phyloP scores from a whole-genome alignment of 108 stramenopile genomes.

The Ochromonas danica region DNA sequence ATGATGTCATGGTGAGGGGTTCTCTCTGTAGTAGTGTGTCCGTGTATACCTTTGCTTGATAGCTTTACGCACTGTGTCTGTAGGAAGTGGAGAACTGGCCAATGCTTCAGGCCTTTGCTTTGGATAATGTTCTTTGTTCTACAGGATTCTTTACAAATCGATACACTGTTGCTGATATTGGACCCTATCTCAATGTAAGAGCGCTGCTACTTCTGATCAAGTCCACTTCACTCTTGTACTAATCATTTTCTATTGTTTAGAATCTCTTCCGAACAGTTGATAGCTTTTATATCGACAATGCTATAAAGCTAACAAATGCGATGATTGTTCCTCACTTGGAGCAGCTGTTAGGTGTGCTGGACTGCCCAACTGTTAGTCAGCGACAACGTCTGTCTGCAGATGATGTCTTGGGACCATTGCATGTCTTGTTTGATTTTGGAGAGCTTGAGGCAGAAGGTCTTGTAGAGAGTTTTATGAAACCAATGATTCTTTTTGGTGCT shows the following conservation, averaged over 20 bases:
- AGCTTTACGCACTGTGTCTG: too few species aligned
- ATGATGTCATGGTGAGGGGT: conserved; percentile 25
- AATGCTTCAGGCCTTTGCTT: conserved; percentile 26
- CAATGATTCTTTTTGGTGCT: not conserved
- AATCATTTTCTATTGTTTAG: not conserved
- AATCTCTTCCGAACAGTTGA: conserved; percentile 27
- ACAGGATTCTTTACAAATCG: conserved; percentile 32
- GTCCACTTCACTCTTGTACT: not conserved
- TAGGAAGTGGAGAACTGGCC: conserved; percentile 36
- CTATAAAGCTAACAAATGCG: not conserved
- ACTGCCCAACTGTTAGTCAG: not conserved
- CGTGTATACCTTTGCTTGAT: too few species aligned
- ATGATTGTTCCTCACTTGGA: conserved; percentile 5
- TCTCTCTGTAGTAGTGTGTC: not conserved
- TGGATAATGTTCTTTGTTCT: not conserved
- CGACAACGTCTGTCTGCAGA: not conserved
- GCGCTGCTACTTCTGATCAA: too few species aligned
- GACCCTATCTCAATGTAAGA: not conserved
- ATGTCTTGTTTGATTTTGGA: conserved; percentile 33
- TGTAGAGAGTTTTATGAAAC: not conserved
- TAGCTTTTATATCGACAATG: conserved; percentile 16
- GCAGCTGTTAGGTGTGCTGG: not conserved
- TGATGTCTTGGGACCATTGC: conserved; percentile 29
- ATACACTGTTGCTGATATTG: conserved; percentile 23
- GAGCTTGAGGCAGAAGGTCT: conserved; percentile 4